A percentile compares a stretch with the other conserved stretches of the same genome.
Evolutionary conservation across 495 filamentous ascomycete genomes (phyloP).

Genomic region (Aspergillus steynii): DNA sequence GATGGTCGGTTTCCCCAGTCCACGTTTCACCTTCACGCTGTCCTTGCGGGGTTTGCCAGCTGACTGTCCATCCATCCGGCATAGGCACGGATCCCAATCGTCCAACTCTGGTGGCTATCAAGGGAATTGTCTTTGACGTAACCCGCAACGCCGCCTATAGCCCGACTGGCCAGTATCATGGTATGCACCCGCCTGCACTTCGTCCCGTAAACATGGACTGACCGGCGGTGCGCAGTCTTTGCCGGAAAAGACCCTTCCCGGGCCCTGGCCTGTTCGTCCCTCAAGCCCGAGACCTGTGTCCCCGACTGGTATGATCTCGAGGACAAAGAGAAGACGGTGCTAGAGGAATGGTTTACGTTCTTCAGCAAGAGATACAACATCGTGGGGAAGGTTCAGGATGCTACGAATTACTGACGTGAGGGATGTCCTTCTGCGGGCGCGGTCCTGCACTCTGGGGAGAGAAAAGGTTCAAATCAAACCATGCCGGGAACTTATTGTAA

Average conservation of each 20-base stretch:
- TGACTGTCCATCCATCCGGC: not conserved
- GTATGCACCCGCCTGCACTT: slow-evolving; percentile 47
- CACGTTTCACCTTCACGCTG: slow-evolving; percentile 1
- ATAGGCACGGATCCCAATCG: slow-evolving; percentile 60
- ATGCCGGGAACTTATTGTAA: not conserved
- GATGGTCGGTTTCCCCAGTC: slow-evolving; percentile 59
- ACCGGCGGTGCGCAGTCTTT: slow-evolving; percentile 64
- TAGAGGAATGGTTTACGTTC: slow-evolving; percentile 93
- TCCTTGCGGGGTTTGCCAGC: not conserved
- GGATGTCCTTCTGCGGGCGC: not conserved
- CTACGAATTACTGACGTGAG: slow-evolving; percentile 32
- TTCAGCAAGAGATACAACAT: slow-evolving; percentile 96
- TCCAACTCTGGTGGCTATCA: slow-evolving; percentile 92
- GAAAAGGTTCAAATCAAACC: not conserved
- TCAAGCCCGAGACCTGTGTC: slow-evolving; percentile 79
- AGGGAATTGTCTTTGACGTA: slow-evolving; percentile 94
- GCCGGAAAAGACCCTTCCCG: slow-evolving; percentile 92
- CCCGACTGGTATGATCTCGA: slow-evolving; percentile 82
- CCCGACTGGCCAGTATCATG: slow-evolving; percentile 79
- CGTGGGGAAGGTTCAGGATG: slow-evolving; percentile 70
- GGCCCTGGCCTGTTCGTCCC: slow-evolving; percentile 80
- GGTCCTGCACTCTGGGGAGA: not conserved
- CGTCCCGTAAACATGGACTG: not conserved
- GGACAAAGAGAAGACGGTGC: slow-evolving; percentile 81
- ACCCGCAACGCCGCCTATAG: slow-evolving; percentile 80